Conservation (phyloP, 2,329 filamentous ascomycete genomes). For the Colletotrichum sidae region DNA sequence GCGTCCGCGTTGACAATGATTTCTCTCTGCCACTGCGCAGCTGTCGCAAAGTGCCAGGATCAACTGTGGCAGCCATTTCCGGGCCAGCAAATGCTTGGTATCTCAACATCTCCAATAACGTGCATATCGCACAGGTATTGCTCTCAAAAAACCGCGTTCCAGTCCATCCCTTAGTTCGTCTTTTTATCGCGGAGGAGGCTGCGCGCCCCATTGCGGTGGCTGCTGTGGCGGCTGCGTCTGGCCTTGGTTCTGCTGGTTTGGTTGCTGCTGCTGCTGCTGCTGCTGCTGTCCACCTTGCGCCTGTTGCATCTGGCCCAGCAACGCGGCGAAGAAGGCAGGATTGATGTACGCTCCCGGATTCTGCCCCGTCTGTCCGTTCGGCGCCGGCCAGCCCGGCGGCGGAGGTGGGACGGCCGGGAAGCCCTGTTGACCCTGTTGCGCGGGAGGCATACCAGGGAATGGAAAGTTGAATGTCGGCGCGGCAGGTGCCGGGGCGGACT, state of each 20-base stretch:
- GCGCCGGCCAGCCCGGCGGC: slow-evolving; percentile 50
- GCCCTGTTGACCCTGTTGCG: slow-evolving; percentile 45
- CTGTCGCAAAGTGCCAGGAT: no score
- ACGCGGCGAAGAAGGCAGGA: slow-evolving; percentile 66
- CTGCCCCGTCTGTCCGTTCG: slow-evolving; percentile 47
- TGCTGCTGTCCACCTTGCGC: slow-evolving; percentile 41
- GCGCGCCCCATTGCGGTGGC: slow-evolving; percentile 33
- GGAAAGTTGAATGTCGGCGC: slow-evolving; percentile 56
- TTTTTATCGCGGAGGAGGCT: slow-evolving; percentile 26
- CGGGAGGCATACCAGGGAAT: slow-evolving; percentile 55
- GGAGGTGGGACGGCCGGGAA: slow-evolving; percentile 55
- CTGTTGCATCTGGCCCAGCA: slow-evolving; percentile 58
- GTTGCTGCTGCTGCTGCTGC: slow-evolving; percentile 26
- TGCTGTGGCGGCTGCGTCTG: slow-evolving; percentile 45
- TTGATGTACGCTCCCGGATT: slow-evolving; percentile 64
- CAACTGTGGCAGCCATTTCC: no score
- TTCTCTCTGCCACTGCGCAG: neutral
- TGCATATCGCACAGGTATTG: neutral
- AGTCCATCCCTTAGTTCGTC: neutral
- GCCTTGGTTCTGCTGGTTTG: slow-evolving; percentile 37
- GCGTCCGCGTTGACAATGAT: neutral
- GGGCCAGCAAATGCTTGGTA: neutral
- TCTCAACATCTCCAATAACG: neutral
- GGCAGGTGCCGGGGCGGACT: slow-evolving; percentile 41
- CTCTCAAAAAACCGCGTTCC: neutral